phyloP scores from a whole-genome alignment of 805 yeast genomes.

The Candida oleophila region DNA sequence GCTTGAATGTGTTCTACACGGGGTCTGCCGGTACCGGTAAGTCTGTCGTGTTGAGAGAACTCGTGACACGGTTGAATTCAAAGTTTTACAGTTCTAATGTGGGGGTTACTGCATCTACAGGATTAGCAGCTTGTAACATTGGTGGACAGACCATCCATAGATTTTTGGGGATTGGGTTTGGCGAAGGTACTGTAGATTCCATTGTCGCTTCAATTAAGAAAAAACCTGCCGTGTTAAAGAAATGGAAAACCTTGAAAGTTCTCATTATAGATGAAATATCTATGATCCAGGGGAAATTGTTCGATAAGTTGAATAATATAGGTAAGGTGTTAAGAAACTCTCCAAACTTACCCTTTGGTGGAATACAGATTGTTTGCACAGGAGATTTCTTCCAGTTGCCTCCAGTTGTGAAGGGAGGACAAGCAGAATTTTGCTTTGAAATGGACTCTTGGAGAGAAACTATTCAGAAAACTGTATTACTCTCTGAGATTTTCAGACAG shows the following conservation, averaged over 20 bases:
- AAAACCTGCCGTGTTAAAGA: slow-evolving; percentile 39
- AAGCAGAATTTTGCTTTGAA: slow-evolving; percentile 68
- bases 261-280: slow-evolving; percentile 90
- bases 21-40: slow-evolving; percentile 92
- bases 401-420: slow-evolving; percentile 60
- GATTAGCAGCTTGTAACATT: slow-evolving; percentile 78
- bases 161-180: slow-evolving; percentile 78
- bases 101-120: slow-evolving; percentile 86
- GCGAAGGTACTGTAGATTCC: slow-evolving; percentile 47
- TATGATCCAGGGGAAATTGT: slow-evolving; percentile 81
- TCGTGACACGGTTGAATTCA: slow-evolving; percentile 53
- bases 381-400: slow-evolving; percentile 98
- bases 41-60: slow-evolving; percentile 62
- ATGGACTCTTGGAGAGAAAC: slow-evolving; percentile 65
- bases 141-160: slow-evolving; percentile 80
- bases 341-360: slow-evolving; percentile 76
- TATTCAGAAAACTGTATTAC: slow-evolving; percentile 62
- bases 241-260: slow-evolving; percentile 71
- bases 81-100: slow-evolving; percentile 49
- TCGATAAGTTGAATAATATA: slow-evolving; percentile 70
- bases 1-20: slow-evolving; percentile 64
- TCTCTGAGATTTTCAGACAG: slow-evolving; percentile 86
- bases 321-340: slow-evolving; percentile 59
- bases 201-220: slow-evolving; percentile 50
- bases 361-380: slow-evolving; percentile 81